phyloP scores from a whole-genome alignment of 345 rosid genomes.

The Durio zibethinus region DNA sequence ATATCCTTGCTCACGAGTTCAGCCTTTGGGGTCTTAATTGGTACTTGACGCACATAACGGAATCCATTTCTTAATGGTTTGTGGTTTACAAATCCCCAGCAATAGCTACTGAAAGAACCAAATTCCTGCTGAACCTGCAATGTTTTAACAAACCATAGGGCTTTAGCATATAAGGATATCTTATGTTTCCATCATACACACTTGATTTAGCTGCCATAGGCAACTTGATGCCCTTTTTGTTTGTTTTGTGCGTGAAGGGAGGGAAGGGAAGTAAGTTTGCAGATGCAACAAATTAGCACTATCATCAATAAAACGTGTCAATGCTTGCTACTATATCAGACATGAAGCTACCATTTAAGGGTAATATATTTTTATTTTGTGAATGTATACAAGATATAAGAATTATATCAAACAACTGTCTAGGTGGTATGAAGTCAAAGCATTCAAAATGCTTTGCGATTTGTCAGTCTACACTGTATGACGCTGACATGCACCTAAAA shows the following conservation, averaged over 20 bases:
- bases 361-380: not conserved
- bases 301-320: not conserved
- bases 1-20: conserved; percentile 83
- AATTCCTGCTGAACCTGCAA: conserved; percentile 76
- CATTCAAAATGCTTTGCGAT: not conserved
- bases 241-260: not conserved
- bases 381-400: not conserved
- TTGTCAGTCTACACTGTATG: not conserved
- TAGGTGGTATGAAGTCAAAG: not conserved
- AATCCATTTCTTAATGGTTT: conserved; percentile 60
- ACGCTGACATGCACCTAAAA: not conserved
- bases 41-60: conserved; percentile 75
- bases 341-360: not conserved
- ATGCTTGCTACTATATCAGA: not conserved
- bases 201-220: not conserved
- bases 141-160: conserved; percentile 3
- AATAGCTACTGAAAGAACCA: conserved; percentile 76
- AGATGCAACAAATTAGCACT: not conserved
- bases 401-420: not conserved
- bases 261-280: not conserved
- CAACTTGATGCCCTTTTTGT: not conserved
- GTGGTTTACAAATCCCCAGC: conserved; percentile 75
- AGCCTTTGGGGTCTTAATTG: conserved; percentile 83
- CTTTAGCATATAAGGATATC: not conserved
- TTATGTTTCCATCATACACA: not conserved